Evolutionary conservation across 2,329 filamentous ascomycete genomes (phyloP), one percentile per base, ranked within the genome.

Genomic region (Aphanocladium album): DNA sequence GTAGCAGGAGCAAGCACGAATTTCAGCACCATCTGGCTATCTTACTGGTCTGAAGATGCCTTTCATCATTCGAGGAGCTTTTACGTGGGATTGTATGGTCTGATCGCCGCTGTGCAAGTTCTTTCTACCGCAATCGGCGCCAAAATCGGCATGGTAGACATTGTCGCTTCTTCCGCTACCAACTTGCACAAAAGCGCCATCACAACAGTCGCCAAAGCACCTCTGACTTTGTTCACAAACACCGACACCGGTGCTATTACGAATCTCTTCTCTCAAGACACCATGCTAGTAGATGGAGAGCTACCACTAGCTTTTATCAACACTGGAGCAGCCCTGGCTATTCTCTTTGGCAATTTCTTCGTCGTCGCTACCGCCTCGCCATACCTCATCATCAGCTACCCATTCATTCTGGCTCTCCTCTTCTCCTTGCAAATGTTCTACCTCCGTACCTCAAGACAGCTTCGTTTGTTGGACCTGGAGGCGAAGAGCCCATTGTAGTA

Each of bases 391-490:
- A 73, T 80, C 30, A 73, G 73, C 2, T 79, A 83, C 62, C 82
- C 82, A 0, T 68, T 80, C 7, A 67, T 83, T 1, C 60, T 76
- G 8, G 67, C 66, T 2, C 62, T 77, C 0, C 64, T 84, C 2
- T 84, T 77, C 52, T 57, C 73, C 5, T 68, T 85, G 3, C 83
- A 84, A 63, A 79, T 76, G 59, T 74, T 83, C 55, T 86, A 86
- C 65, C 74, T 86, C 5, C 76, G 79, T 0, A 85, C 83, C 0
- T 85, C 82, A 1, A 74, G 82, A 2, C 83, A 86, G 67, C 68
- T 86, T 8, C 76, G 83, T 45, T 74, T 83, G 30, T 67, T 86
- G 39, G 83, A 86, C 51, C 75, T 86, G 4, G 83, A 86, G 67
- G 77, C 79, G 2, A 84, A 84, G 62, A 77, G 78, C 1, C 81